phyloP scores from a whole-genome alignment of 2,329 filamentous ascomycete genomes.

The Tolypocladium nubicola region DNA sequence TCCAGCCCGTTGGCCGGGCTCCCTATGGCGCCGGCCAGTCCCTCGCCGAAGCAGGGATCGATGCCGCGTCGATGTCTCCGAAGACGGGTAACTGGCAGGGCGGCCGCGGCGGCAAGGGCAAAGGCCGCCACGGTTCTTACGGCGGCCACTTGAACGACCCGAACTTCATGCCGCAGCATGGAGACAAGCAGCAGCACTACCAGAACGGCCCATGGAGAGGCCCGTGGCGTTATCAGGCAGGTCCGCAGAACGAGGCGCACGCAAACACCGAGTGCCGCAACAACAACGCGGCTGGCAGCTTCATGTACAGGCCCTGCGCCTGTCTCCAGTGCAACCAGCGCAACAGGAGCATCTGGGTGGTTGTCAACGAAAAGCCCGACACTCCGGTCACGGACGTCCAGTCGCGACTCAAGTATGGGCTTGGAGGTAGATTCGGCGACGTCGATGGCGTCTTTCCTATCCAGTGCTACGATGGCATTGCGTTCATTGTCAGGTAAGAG shows the following conservation, averaged over 20 bases:
- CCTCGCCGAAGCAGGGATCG: not conserved
- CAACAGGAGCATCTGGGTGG: slow-evolving; percentile 21
- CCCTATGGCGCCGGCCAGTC: not conserved
- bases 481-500: slow-evolving; percentile 19
- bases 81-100: slow-evolving; percentile 1
- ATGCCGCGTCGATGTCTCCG: not conserved
- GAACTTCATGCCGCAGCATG: not conserved
- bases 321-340: slow-evolving; percentile 16
- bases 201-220: not conserved
- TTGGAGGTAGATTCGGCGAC: slow-evolving; percentile 15
- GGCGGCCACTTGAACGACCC: not conserved
- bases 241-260: not conserved
- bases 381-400: slow-evolving; percentile 11
- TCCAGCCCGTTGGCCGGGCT: not conserved
- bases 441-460: slow-evolving; percentile 17
- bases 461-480: slow-evolving; percentile 1
- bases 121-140: not conserved
- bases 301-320: slow-evolving; percentile 17
- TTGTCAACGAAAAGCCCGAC: slow-evolving; percentile 5
- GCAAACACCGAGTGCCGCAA: slow-evolving; percentile 11
- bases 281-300: slow-evolving; percentile 2
- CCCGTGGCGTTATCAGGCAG: not conserved
- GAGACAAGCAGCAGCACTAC: not conserved
- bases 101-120: not conserved
- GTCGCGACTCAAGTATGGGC: slow-evolving; percentile 17